Base-by-base conservation (phyloP, 2,329 filamentous ascomycete genomes). In the Bipolaris gigantea region DNA sequence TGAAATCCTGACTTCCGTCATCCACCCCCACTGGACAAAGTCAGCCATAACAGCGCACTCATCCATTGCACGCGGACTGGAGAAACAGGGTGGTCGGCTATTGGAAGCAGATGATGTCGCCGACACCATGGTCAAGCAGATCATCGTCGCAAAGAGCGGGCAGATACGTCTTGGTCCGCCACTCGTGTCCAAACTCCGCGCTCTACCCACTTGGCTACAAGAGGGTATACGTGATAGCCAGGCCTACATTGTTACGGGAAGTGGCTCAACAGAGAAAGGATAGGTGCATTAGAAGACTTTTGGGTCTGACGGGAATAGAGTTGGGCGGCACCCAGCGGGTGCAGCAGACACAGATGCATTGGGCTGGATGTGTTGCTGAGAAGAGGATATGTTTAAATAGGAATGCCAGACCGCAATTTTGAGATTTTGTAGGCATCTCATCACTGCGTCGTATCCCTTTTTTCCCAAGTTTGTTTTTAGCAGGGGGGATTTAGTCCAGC, bases 81-180 rank as follows among this genome's bases (percentile, higher is more conserved):
- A 70, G 48, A 63, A 61, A 11, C 60, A 63, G 3, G 67, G 71
- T 9, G 63, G 61, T 6, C 59, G 63, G 15, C 61, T 80, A 6
- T 60, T 79, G 23, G 70, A 76, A 16, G 70, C 77, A 11, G 61
- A 75, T 48, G 60, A 72, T 38, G 75, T 80, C 7, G 69, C 74
- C 16, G 69, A 77, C 52, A 73, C 73, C 13, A 75, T 80, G 50
- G 74, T 78, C 1, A 70, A 74, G 46, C 77, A 80, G 59, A 74
- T 80, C 21, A 50, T 79, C 38, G 70, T 66, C 47, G 70, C 70
- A 13, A 71, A 67, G 55, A 74, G 76, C 48, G 74, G 73, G 19
- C 77, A 79, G 57, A 55, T 80, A 34, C 62, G 79, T 27, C 53
- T 79, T 23, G 73, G 73, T 9, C 69, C 69, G 11, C 48, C 46